Conservation (phyloP, 1,284 basidiomycete genomes). For the Ceratobasidium sp. region DNA sequence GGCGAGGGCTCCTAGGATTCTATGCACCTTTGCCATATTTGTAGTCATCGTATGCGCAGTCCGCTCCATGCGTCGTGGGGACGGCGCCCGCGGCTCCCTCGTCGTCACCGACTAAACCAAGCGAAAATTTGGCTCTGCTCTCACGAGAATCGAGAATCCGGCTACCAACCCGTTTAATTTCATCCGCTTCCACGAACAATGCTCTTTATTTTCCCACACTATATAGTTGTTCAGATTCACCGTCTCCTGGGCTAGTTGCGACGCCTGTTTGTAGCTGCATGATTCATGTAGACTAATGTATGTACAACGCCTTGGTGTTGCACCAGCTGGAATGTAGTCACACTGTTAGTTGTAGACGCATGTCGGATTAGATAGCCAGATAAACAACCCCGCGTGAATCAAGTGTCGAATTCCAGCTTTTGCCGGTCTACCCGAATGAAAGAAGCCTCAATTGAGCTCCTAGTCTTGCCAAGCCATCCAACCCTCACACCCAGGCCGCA, state of each 20-base stretch:
- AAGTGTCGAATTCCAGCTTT: background rate
- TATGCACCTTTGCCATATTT: slow-evolving; percentile 62
- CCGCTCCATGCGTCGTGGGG: slow-evolving; percentile 60
- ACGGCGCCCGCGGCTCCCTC: slow-evolving; percentile 62
- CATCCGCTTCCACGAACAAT: background rate
- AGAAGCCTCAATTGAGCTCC: background rate
- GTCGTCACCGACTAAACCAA: slow-evolving; percentile 47
- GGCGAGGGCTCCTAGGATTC: slow-evolving; percentile 55
- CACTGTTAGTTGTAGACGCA: background rate
- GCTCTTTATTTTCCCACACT: slow-evolving; percentile 18
- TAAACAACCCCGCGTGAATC: background rate
- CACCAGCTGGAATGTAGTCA: slow-evolving; percentile 17
- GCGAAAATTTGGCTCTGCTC: background rate
- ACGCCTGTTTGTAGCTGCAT: slow-evolving; percentile 2
- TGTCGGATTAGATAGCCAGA: background rate
- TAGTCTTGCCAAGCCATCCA: no score
- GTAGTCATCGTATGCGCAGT: slow-evolving; percentile 63
- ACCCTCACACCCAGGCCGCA: background rate
- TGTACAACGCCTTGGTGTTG: slow-evolving; percentile 23
- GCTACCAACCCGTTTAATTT: background rate
- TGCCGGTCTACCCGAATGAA: background rate
- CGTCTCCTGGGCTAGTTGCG: background rate
- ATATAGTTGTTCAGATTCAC: background rate
- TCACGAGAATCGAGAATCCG: background rate
- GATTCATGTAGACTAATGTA: slow-evolving; percentile 8